Conservation (phyloP, 805 yeast genomes). For the Cyberlindnera maritima region DNA sequence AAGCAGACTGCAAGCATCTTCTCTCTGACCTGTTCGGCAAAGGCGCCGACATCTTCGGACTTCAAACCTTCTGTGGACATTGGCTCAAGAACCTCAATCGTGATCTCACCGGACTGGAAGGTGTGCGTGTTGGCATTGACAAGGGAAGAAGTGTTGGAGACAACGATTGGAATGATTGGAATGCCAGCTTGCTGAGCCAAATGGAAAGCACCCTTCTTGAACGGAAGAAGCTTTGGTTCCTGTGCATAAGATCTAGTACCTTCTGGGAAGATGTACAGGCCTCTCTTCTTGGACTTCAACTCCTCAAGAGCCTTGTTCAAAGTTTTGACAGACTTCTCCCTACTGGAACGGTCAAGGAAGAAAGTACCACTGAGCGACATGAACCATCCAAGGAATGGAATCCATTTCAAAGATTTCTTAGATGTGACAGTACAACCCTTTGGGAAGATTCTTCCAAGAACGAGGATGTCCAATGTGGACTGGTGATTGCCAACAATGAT, state of each 20-base stretch:
- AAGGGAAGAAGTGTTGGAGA: slow-evolving; percentile 78
- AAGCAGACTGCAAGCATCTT: slow-evolving; percentile 48
- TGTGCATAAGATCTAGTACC: slow-evolving; percentile 88
- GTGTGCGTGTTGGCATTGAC: slow-evolving; percentile 56
- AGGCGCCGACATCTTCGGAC: slow-evolving; percentile 64
- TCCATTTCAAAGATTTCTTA: slow-evolving; percentile 74
- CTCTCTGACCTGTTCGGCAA: slow-evolving; percentile 54
- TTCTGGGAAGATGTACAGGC: slow-evolving; percentile 91
- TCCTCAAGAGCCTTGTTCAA: slow-evolving; percentile 65
- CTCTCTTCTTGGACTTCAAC: slow-evolving; percentile 63
- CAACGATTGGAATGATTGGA: slow-evolving; percentile 86
- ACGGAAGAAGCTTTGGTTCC: slow-evolving; percentile 71
- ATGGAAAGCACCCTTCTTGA: slow-evolving; percentile 98
- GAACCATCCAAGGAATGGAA: slow-evolving; percentile 96
- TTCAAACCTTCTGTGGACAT: slow-evolving; percentile 67
- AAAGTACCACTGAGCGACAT: slow-evolving; percentile 89
- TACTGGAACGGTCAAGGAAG: slow-evolving; percentile 79
- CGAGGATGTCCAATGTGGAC: slow-evolving; percentile 77
- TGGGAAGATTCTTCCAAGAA: slow-evolving; percentile 84
- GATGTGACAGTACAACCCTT: slow-evolving; percentile 90
- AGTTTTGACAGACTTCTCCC: slow-evolving; percentile 71
- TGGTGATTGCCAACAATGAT: slow-evolving; percentile 88
- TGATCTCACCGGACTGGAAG: slow-evolving; percentile 77
- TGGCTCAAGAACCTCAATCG: slow-evolving; percentile 79
- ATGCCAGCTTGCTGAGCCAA: slow-evolving; percentile 89